Evolutionary conservation across 805 yeast genomes (phyloP).

Genomic region (Citeromyces matritensis): DNA sequence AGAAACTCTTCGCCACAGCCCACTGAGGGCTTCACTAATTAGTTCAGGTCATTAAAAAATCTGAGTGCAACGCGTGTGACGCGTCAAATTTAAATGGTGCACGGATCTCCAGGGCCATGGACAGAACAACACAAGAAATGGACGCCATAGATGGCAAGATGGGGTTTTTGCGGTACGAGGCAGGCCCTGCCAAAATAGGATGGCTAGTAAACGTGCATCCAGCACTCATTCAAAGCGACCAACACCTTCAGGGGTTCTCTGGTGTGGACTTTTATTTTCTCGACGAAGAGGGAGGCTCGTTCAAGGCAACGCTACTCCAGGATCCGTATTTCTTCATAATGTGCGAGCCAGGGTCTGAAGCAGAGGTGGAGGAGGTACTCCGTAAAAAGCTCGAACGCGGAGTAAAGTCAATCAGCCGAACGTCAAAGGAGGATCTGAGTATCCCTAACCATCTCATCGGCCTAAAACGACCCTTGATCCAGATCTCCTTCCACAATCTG

Average conservation of each 20-base stretch:
- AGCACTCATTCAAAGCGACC: slow-evolving; percentile 49
- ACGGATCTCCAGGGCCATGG: too few relatives aligned
- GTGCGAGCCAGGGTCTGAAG: slow-evolving; percentile 42
- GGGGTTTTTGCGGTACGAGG: slow-evolving; percentile 76
- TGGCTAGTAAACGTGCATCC: slow-evolving; percentile 96
- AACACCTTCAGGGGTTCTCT: slow-evolving; percentile 50
- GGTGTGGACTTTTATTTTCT: slow-evolving; percentile 92
- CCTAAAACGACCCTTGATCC: slow-evolving; percentile 43
- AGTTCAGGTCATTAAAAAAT: too few relatives aligned
- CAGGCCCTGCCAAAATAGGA: slow-evolving; percentile 62
- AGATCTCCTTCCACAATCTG: slow-evolving; percentile 61
- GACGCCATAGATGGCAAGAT: slow-evolving; percentile 65
- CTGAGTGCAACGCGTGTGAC: too few relatives aligned
- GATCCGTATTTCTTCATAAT: slow-evolving; percentile 79
- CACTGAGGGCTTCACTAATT: too few relatives aligned
- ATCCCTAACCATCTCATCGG: slow-evolving; percentile 84
- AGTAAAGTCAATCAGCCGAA: slow-evolving; percentile 38
- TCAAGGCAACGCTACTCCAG: slow-evolving; percentile 69
- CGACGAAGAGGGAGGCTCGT: slow-evolving; percentile 93
- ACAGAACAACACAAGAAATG: too few relatives aligned
- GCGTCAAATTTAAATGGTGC: too few relatives aligned
- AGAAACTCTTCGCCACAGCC: too few relatives aligned
- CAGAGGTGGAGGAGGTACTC: slow-evolving; percentile 78
- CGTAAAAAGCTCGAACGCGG: slow-evolving; percentile 50
- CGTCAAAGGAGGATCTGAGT: slow-evolving; percentile 64